Conservation (phyloP, 2,329 filamentous ascomycete genomes). For the Fusarium verrucosum region DNA sequence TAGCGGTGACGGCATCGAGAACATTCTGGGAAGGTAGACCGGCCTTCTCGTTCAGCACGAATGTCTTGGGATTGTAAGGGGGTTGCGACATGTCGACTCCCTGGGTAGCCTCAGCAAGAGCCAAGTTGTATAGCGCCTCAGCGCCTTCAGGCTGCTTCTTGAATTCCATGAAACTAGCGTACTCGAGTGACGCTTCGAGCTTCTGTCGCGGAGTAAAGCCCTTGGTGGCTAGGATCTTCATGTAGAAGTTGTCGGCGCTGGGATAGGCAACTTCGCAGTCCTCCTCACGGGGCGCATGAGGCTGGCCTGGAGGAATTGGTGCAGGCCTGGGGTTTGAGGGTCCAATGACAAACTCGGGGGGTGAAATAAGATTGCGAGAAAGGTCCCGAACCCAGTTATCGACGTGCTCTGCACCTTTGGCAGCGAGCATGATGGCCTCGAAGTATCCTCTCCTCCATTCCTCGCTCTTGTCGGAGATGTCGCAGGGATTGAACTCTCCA, state of each 20-base stretch:
- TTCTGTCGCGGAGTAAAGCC: constrained; percentile 83
- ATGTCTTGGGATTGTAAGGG: constrained; percentile 68
- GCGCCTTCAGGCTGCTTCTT: constrained; percentile 73
- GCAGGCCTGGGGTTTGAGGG: constrained; percentile 84
- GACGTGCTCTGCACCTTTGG: constrained; percentile 79
- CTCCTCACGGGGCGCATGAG: constrained; percentile 74
- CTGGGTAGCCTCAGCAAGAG: constrained; percentile 75
- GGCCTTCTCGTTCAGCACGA: constrained; percentile 68
- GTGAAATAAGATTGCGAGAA: constrained; percentile 72
- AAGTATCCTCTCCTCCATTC: constrained; percentile 89
- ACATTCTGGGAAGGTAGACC: constrained; percentile 75
- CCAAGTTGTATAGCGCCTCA: constrained; percentile 77
- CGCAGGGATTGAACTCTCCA: constrained; percentile 70
- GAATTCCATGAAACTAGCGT: constrained; percentile 85
- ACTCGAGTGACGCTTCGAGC: constrained; percentile 82
- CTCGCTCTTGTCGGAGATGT: constrained; percentile 79
- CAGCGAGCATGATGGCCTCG: constrained; percentile 80
- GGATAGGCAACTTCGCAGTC: constrained; percentile 77
- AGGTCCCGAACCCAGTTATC: constrained; percentile 81
- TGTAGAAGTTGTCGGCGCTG: constrained; percentile 79
- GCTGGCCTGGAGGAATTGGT: constrained; percentile 72
- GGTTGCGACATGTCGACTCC: constrained; percentile 55
- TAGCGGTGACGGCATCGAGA: constrained; percentile 76
- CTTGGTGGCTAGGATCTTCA: constrained; percentile 80
- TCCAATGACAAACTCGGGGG: constrained; percentile 77